phyloP scores from a whole-genome alignment of 2,329 filamentous ascomycete genomes.

The Rutstroemia sydowiana region DNA sequence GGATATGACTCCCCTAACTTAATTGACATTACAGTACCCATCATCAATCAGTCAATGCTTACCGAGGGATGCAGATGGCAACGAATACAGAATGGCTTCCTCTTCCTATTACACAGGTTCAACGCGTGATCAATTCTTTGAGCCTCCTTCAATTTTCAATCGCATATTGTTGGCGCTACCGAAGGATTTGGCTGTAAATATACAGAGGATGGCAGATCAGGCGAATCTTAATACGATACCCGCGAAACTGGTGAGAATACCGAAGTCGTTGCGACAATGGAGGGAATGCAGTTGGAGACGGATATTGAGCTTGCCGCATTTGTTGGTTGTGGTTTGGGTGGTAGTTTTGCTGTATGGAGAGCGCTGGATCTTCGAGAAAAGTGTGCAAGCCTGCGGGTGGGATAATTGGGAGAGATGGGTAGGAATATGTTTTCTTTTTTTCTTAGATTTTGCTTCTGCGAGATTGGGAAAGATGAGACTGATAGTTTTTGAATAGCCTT shows the following conservation, averaged over 20 bases:
- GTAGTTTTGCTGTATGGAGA: constrained; percentile 79
- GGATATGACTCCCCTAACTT: neutral
- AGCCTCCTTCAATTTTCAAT: constrained; percentile 23
- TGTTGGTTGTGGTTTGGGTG: constrained; percentile 67
- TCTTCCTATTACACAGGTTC: constrained; percentile 19
- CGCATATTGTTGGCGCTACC: constrained; percentile 22
- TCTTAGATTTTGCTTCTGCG: neutral
- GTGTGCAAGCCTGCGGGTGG: constrained; percentile 71
- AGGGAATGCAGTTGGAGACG: constrained; percentile 43
- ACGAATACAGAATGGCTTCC: constrained; percentile 19
- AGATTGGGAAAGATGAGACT: constrained; percentile 15
- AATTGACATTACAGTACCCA: no score
- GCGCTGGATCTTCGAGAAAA: constrained; percentile 64
- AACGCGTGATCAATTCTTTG: constrained; percentile 22
- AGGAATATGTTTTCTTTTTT: constrained; percentile 28
- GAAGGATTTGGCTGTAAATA: constrained; percentile 16
- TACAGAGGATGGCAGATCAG: constrained; percentile 21
- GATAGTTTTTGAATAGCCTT: constrained; percentile 47
- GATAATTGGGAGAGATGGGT: constrained; percentile 90
- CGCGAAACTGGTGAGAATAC: constrained; percentile 12
- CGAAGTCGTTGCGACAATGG: constrained; percentile 14
- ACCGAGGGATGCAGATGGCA: no score
- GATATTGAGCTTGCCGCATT: constrained; percentile 56
- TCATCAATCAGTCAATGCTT: no score
- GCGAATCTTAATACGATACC: constrained; percentile 13